Base-by-base conservation (phyloP, 495 filamentous ascomycete species). In the Tuber indicum region DNA sequence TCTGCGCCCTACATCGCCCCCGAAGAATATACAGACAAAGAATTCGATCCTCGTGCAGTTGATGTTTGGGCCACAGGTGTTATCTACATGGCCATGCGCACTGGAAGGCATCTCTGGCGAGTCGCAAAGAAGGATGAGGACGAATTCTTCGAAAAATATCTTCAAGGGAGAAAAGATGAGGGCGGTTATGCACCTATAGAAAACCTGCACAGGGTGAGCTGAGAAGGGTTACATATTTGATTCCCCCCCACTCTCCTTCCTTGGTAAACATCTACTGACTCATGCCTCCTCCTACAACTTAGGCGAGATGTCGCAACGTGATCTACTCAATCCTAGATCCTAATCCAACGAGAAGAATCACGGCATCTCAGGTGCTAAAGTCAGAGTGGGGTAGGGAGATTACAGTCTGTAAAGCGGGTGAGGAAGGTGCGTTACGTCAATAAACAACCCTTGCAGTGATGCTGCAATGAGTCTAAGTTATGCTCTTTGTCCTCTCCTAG, bases 31-130 rank as follows among this genome's bases (percentile, higher is more conserved):
- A 88, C 89, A 21, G 94, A 97, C 81, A 91, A 89, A 80, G 96
- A 99, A 84, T 99, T 99, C 76, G 96, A 99, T 84, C 96, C 96
- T 21, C 88, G 96, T 72, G 95, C 96, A 2, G 96, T 99, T 70
- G 96, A 99, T 83, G 91, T 98, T 70, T 99, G 96, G 96, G 96
- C 96, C 26, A 95, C 92, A 72, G 96, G 96, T 81, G 96, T 99
- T 46, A 98, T 99, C 75, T 99, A 99, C 86, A 98, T 99, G 96
- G 96, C 96, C 10, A 99, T 99, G 96, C 89, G 96, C 72, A 99
- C 96, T 23, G 96, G 96, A 66, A 87, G 96, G 46, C 96, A 99
- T 86, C 86, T 98, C 7, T 99, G 96, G 96, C 90, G 94, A n/a
- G 88, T 97, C 19, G 96, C 96, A 10, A 93, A 93, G 85, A 94